Base-by-base conservation (phyloP, 495 filamentous ascomycete genomes). In the Xylaria intraflava region DNA sequence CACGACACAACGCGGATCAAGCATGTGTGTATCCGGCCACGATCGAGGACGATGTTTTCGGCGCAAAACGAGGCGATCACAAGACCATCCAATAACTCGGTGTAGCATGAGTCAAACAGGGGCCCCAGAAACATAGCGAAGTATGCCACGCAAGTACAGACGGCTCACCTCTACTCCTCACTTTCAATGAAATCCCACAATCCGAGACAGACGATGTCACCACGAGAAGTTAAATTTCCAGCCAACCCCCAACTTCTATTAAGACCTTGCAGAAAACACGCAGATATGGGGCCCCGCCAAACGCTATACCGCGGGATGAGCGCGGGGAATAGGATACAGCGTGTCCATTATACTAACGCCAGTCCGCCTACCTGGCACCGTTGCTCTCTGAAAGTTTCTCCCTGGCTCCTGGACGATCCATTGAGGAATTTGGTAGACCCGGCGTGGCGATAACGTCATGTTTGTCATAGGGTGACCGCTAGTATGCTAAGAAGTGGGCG, bases 11-110 rank as follows among this genome's bases (percentile, higher is more conserved):
- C 9, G 31, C 16, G 9, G 22, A 36, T 44, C 9, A 46, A 16
- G 17, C 6, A 31, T 53, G 51, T 27, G 42, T 6, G 42, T 53
- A 53, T 46, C 42, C 51, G 41, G 31, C 31, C 22, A 27, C 26
- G 41, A 17, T 45, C 42, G 40, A 22, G 11, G 23, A 46, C 10
- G 42, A 53, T 7, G 22, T 29, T 30, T 20, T 16, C 50, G 31
- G 41, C 40, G 24, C 41, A 31, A 27, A n/a, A 52, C 2, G 29
- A 44, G 31, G 31, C 24, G 42, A 30, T 42, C 40, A 53, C 41
- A 53, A 17, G 20, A 46, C 0, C 30, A 41, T 24, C 43, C 23
- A 24, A 17, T n/a, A 30, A 16, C 14, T 16, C 11, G 17, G 35
- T 38, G 35, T 30, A 30, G 20, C 12, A 39, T 23, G 23, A 26